phyloP scores from a whole-genome alignment of 495 filamentous ascomycete species.

The Penicillium macrosclerotiorum region DNA sequence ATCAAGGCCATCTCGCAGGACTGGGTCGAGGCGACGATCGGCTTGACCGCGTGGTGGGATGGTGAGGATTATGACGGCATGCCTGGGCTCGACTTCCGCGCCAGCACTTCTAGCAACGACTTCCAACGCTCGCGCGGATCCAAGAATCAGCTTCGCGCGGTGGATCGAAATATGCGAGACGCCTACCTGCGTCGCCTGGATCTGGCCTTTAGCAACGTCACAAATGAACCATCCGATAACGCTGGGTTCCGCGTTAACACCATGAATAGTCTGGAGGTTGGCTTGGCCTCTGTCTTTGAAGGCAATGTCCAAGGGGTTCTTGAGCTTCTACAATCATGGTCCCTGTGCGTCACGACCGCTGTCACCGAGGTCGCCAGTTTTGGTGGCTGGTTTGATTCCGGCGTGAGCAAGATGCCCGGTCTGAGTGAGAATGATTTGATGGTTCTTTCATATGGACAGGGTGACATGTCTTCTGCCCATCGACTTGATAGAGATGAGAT shows the following conservation, averaged over 20 bases:
- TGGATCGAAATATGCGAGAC: slow-evolving; percentile 44
- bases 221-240: slow-evolving; percentile 43
- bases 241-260: slow-evolving; percentile 66
- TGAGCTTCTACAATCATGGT: slow-evolving; percentile 73
- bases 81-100: slow-evolving; percentile 18
- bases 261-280: slow-evolving; percentile 69
- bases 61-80: slow-evolving; percentile 58
- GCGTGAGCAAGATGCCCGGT: slow-evolving; percentile 32
- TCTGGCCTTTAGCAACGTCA: slow-evolving; percentile 49
- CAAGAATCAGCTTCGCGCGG: slow-evolving; percentile 21
- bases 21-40: slow-evolving; percentile 84
- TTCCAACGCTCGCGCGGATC: slow-evolving; percentile 29
- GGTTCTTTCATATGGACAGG: slow-evolving; percentile 55
- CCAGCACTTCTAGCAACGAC: slow-evolving; percentile 23
- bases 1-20: slow-evolving; percentile 71
- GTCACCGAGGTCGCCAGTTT: slow-evolving; percentile 75
- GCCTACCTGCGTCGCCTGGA: slow-evolving; percentile 55
- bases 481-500: slow-evolving; percentile 62
- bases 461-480: slow-evolving; percentile 13
- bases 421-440: slow-evolving; percentile 60
- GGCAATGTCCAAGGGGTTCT: slow-evolving; percentile 71
- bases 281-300: slow-evolving; percentile 73
- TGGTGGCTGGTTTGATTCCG: slow-evolving; percentile 66
- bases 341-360: slow-evolving; percentile 67
- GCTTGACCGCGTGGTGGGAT: slow-evolving; percentile 84